These are phyloP conservation scores for Pythium sukuiense DNA, from an alignment of 352 stramenopile genomes.

Conservation along the genomic window DNA sequence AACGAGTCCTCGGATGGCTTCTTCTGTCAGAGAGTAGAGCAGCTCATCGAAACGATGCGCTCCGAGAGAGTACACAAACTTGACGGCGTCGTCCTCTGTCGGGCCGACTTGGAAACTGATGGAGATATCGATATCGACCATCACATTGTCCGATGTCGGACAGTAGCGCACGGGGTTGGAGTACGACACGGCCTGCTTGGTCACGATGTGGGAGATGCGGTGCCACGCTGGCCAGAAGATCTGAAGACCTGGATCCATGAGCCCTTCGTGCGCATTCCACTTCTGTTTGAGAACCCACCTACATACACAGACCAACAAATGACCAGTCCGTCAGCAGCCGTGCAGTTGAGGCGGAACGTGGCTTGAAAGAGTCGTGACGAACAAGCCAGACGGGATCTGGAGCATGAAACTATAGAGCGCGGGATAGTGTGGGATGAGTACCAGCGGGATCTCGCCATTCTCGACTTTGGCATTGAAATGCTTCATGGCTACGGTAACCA, in stretches of 20 bases:
- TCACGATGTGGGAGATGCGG: conserved; percentile 86
- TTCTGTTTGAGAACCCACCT: conserved; percentile 78
- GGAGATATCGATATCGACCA: conserved; percentile 88
- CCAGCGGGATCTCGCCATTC: conserved; percentile 61
- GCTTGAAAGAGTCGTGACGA: background rate
- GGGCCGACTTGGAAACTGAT: conserved; percentile 88
- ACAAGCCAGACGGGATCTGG: conserved; percentile 65
- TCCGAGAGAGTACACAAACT: conserved; percentile 83
- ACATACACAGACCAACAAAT: background rate
- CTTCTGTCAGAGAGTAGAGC: conserved; percentile 73
- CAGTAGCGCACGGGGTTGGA: conserved; percentile 69
- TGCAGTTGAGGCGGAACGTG: no score
- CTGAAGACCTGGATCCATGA: conserved; percentile 79
- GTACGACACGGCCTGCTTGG: conserved; percentile 84
- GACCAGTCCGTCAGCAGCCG: no score
- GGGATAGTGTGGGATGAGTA: conserved; percentile 59
- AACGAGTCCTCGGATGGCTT: conserved; percentile 77
- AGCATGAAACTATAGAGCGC: conserved; percentile 49
- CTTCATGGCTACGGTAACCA: conserved; percentile 31
- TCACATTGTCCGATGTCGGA: conserved; percentile 84
- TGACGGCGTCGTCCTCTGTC: conserved; percentile 70
- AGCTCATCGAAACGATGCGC: conserved; percentile 83
- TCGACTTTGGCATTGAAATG: conserved; percentile 44
- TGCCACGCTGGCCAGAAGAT: conserved; percentile 78
- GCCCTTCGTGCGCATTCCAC: conserved; percentile 77